Evolutionary conservation across 2,329 filamentous ascomycete species (phyloP), one percentile per base, ranked within the genome.

Genomic region (Diaporthe destruens): DNA sequence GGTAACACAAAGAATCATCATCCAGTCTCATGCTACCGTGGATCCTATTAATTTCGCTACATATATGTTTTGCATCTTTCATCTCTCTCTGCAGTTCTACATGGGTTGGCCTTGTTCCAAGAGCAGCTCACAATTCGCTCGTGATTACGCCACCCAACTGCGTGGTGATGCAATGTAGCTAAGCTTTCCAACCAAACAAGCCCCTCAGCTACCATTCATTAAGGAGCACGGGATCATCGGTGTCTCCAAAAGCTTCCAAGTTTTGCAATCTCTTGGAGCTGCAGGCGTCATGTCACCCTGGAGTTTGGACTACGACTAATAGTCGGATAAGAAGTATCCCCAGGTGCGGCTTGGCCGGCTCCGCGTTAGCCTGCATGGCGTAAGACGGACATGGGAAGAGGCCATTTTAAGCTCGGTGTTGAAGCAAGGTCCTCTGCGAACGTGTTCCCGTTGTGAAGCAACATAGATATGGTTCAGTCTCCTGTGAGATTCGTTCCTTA

Each of bases 351-450:
- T 25, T 51, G 20, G 61, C 32, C 61, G 39, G 44, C 44, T 66
- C 32, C 12, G 32, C 44, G 25, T 39, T 66, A 53, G 61, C 47
- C 20, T 34, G 44, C 32, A 66, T 66, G 29, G 32, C 61, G 61
- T 47, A 53, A 66, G 20, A 53, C 3, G 9, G 18, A 39, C 32
- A 53, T 4, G 61, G n/a, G 3, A 66, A 66, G 61, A 53, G n/a
- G 7, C 32, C n/a, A 66, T 53, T 66, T 66, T 65, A 65, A 65
- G 61, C 61, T 65, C 61, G 6, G 34, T 3, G 12, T 14, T 36
- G 29, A 36, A 2, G n/a, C 61, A 39, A 53, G 44, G 47, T 3
- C 25, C 32, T 18, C 18, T 36, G 5, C 25, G 2, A 20, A 25
- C 6, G 20, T 39, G 29, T 23, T 6, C 4, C 0, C 11, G 2